phyloP scores from a whole-genome alignment of 768 basidiomycete genomes.

The Collybia nuda region DNA sequence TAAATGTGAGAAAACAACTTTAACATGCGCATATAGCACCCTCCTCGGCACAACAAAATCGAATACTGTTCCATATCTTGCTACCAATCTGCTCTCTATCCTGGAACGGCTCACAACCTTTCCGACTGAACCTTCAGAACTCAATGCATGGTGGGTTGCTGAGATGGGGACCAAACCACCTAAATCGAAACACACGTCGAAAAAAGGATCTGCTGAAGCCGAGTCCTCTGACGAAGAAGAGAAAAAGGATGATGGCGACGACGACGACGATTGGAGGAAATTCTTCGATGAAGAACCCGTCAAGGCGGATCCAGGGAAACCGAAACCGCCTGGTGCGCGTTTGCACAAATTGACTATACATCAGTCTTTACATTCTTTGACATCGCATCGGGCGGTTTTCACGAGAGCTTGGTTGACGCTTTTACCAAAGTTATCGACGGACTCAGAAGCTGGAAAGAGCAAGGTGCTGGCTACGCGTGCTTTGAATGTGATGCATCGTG shows the following conservation, averaged over 20 bases:
- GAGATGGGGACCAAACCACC: conserved; percentile 62
- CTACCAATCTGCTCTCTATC: conserved; percentile 54
- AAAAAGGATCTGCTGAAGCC: conserved; percentile 28
- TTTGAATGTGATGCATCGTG: conserved; percentile 78
- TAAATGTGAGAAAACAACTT: neutral
- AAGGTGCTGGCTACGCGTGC: conserved; percentile 51
- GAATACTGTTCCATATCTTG: conserved; percentile 35
- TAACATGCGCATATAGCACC: conserved; percentile 18
- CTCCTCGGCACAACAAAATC: conserved; percentile 27
- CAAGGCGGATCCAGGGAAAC: conserved; percentile 27
- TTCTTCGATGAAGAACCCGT: conserved; percentile 73
- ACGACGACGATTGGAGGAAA: conserved; percentile 75
- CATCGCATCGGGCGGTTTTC: conserved; percentile 80
- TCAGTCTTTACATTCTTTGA: conserved; percentile 72
- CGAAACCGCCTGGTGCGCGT: conserved; percentile 42
- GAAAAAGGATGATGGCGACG: conserved; percentile 26
- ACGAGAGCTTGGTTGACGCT: conserved; percentile 79
- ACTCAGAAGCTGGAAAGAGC: conserved; percentile 31
- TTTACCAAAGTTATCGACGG: conserved; percentile 54
- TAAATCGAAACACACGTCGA: conserved; percentile 40
- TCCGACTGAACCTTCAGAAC: conserved; percentile 65
- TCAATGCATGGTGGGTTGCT: conserved; percentile 79
- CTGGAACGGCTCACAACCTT: conserved; percentile 72
- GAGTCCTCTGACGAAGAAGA: conserved; percentile 37
- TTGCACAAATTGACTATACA: conserved; percentile 69